Conservation (phyloP, 2,329 filamentous ascomycete species). For the Colletotrichum theobromicola region DNA sequence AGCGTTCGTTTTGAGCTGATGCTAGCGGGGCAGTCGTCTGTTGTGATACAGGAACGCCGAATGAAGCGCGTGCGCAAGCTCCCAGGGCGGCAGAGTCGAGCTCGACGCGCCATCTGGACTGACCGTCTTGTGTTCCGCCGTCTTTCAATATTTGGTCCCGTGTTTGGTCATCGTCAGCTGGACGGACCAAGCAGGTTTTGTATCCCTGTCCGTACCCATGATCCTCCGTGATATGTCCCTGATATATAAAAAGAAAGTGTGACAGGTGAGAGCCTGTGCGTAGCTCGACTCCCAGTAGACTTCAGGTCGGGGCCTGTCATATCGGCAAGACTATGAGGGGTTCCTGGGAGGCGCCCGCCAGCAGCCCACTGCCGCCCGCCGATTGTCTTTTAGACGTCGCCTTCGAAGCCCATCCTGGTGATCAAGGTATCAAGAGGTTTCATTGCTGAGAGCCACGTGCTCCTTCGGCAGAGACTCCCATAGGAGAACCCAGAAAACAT, state of each 20-base stretch:
- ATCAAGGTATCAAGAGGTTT: constrained; percentile 9
- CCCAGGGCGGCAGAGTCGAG: not conserved
- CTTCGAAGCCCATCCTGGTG: not conserved
- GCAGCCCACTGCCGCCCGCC: not conserved
- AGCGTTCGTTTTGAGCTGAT: not conserved
- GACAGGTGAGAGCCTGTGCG: constrained; percentile 20
- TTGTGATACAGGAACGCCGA: not conserved
- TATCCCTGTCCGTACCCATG: constrained; percentile 17
- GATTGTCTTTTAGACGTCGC: not conserved
- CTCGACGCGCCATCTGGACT: not conserved
- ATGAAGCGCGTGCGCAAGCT: not conserved
- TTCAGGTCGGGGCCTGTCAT: constrained; percentile 9
- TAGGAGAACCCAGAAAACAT: not conserved
- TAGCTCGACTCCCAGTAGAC: not conserved
- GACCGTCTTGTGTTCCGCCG: not conserved
- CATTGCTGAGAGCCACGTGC: constrained; percentile 5
- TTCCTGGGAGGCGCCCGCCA: not conserved
- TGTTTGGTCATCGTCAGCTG: constrained; percentile 5
- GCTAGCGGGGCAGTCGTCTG: not conserved
- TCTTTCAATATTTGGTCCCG: not conserved
- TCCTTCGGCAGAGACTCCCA: constrained; percentile 3
- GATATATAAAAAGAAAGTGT: constrained; percentile 9
- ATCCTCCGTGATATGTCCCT: constrained; percentile 1
- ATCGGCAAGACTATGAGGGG: not conserved
- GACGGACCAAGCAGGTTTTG: constrained; percentile 1